phyloP scores from a whole-genome alignment of 306 rosid genomes.

The Alnus glutinosa region DNA sequence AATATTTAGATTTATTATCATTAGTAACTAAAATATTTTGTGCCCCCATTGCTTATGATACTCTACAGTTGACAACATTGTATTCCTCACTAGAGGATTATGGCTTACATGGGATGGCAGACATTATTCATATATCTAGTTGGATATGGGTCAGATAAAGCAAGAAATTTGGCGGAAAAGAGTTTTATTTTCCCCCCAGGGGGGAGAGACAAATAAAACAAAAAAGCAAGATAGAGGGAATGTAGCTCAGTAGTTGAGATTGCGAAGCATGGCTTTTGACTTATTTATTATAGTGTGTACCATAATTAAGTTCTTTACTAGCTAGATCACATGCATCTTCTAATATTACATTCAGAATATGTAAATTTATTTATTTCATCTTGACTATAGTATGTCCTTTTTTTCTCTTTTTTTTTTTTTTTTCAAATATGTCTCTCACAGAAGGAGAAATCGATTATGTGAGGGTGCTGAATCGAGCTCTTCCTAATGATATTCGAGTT shows the following conservation, averaged over 20 bases:
- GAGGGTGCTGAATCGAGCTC: conserved; percentile 83
- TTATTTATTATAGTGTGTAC: not conserved
- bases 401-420: conserved; percentile 6
- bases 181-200: no score
- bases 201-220: not conserved
- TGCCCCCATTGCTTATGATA: conserved; percentile 10
- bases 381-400: not conserved
- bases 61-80: conserved; percentile 3
- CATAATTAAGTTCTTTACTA: not conserved
- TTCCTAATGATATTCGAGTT: conserved; percentile 81
- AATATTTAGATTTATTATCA: not conserved
- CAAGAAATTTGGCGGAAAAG: not conserved
- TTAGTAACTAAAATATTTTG: conserved; percentile 7
- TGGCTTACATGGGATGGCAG: conserved; percentile 8
- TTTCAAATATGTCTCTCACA: conserved; percentile 30
- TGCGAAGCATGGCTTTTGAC: not conserved
- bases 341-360: not conserved
- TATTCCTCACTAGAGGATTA: conserved; percentile 13
- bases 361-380: not conserved
- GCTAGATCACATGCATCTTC: not conserved
- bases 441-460: conserved; percentile 89
- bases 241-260: not conserved
- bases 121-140: conserved; percentile 19
- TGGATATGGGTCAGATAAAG: conserved; percentile 22
- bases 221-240: not conserved